Evolutionary conservation across 306 rosid species (phyloP), one percentile per base, ranked within the genome.

Genomic region (Clitoria ternatea): DNA sequence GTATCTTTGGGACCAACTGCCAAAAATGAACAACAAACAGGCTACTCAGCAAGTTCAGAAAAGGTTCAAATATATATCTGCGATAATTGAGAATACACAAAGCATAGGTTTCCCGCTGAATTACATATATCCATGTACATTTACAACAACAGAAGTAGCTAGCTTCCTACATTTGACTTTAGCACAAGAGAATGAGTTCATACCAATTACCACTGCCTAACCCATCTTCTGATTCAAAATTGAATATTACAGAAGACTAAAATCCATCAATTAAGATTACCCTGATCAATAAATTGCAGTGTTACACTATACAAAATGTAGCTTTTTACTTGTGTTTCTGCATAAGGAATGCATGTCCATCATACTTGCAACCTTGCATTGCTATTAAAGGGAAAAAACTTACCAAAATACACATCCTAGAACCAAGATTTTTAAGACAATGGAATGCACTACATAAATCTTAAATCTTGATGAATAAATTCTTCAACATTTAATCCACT

Each of bases 1-100:
- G 96, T 92, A 47, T 92, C 98, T 86, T 82, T 87, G 12, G 95
- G 88, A 66, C 98, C 98, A 76, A 77, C 96, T 92, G 95, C 79
- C 72, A 77, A 63, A 57, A 73, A 60, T 59, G 17, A 44, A 47
- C 3, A 50, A 22, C 30, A 30, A 63, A 70, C 24, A 8, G 14
- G 19, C 40, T 43, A 23, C 26, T 65, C 49, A 33, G 62, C 37
- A 9, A 7, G 22, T 20, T 39, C 20, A n/a, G n/a, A n/a, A n/a
- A n/a, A n/a, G n/a, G n/a, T n/a, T n/a, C n/a, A n/a, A n/a, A n/a
- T n/a, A n/a, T n/a, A n/a, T n/a, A n/a, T n/a, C n/a, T n/a, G n/a
- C n/a, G n/a, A n/a, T n/a, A n/a, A n/a, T 5, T 18, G 13, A 18
- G 23, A 36, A 49, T 44, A 17, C 10, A 23, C 36, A 33, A 50